A percentile compares a stretch with the other conserved stretches of the same genome.
These are phyloP conservation scores for Prunus salicina DNA, from an alignment of 306 rosid species.

Conservation along the genomic window DNA sequence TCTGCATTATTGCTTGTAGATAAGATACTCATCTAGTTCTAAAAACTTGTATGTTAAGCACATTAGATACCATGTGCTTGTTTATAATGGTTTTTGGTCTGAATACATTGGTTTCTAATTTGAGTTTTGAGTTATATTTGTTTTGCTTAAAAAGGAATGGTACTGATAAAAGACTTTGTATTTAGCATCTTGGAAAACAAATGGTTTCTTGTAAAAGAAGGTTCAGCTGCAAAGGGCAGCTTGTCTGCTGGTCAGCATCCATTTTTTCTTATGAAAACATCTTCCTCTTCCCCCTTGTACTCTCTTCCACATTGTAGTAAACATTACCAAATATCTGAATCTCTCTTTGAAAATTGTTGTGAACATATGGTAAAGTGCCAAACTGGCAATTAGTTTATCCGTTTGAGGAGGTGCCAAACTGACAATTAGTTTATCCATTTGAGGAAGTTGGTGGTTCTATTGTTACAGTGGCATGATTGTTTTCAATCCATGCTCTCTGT, in stretches of 20 bases:
- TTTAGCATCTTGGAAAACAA: not conserved
- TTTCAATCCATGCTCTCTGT: not conserved
- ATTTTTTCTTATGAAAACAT: not conserved
- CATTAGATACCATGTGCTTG: not conserved
- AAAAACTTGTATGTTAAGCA: not conserved
- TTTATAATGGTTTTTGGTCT: not conserved
- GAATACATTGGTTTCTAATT: not conserved
- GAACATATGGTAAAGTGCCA: not conserved
- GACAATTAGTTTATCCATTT: not conserved
- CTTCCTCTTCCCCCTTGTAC: not conserved
- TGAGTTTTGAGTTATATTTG: not conserved
- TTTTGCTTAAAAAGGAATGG: not conserved
- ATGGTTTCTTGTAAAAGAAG: not conserved
- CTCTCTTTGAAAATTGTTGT: not conserved
- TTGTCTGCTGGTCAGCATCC: not conserved
- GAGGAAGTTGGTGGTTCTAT: not conserved
- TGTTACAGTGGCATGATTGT: not conserved
- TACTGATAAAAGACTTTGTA: not conserved
- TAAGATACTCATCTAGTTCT: not conserved
- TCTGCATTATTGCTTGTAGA: conserved; percentile 27
- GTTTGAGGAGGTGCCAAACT: not conserved
- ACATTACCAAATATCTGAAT: not conserved
- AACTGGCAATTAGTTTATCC: not conserved
- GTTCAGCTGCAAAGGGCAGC: not conserved
- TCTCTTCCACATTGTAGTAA: not conserved